Evolutionary conservation across 2,329 filamentous ascomycete genomes (phyloP), one percentile per base, ranked within the genome.

Genomic region (Microascus cirrosus): DNA sequence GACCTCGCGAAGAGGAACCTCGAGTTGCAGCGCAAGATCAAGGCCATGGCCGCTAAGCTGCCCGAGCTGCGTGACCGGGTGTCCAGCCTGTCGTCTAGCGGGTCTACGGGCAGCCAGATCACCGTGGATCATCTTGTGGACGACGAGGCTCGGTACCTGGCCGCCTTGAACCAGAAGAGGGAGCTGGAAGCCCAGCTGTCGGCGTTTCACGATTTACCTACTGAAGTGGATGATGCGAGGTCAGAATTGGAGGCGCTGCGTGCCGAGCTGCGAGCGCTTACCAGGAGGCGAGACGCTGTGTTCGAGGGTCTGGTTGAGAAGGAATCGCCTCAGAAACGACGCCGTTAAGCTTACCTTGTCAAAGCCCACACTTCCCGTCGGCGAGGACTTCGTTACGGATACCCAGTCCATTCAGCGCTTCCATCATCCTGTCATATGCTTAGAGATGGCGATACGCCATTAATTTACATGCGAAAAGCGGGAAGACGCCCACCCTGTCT

Each of bases 271-370:
- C 76, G 79, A 45, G 71, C 73, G 11, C 71, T 90, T 56, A 84
- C 79, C 32, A 76, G 77, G 62, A 77, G 78, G 63, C 80, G 91
- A 57, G 90, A 96, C 68, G 77, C 74, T 34, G 76, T 90, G 58
- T 95, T 95, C 67, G 90, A 93, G 67, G 80, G 78, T 1, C 68
- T 94, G 53, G 83, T 90, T 2, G 82, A 84, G 64, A 74, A 77
- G 48, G 80, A 83, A 51, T 61, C 59, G 11, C 61, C 60, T 2
- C 53, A 57, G 34, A 61, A 62, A 48, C n/a, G 48, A 11, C 52
- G 34, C 6, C 10, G n/a, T 32, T 50, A 22, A 50, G 45, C 20
- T 20, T 48, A 22, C 20, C 45, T 50, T 24, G 45, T 22, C 22
- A 22, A 8, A 50, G 12, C 22, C 10, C 45, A 50, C 20, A 5